These are phyloP conservation scores for Pseudogymnoascus sp. DNA, from an alignment of 2,329 filamentous ascomycete species.

Conservation along the genomic window DNA sequence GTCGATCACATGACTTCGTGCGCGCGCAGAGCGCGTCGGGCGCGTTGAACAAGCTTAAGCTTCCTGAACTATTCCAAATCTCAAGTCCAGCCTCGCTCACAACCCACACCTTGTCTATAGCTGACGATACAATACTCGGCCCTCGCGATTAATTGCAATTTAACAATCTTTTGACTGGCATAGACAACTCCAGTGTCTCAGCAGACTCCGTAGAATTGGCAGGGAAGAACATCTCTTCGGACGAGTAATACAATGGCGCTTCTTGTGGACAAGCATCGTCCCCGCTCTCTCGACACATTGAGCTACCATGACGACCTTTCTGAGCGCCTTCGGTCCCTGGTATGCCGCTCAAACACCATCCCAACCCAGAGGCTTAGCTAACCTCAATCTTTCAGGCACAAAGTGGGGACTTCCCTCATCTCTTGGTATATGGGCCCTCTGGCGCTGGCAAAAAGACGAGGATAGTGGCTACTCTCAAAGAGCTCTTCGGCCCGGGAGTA, in stretches of 20 bases:
- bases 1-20: slow-evolving; percentile 1
- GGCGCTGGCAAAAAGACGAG: slow-evolving; percentile 97
- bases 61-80: neutral
- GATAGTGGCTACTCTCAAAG: slow-evolving; percentile 89
- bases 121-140: neutral
- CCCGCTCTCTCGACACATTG: slow-evolving; percentile 66
- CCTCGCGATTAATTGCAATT: neutral
- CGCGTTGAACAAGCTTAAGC: neutral
- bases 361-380: slow-evolving; percentile 10
- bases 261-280: slow-evolving; percentile 65
- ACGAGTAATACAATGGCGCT: slow-evolving; percentile 47
- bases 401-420: slow-evolving; percentile 94
- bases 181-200: neutral
- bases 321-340: slow-evolving; percentile 75
- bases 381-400: slow-evolving; percentile 57
- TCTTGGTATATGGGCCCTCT: slow-evolving; percentile 93
- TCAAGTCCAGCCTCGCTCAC: neutral
- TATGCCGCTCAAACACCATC: slow-evolving; percentile 37
- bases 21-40: neutral
- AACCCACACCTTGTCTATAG: neutral
- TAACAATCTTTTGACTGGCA: neutral
- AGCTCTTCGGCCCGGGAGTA: slow-evolving; percentile 91
- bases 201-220: neutral
- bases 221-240: neutral
- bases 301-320: slow-evolving; percentile 89